A percentile compares a stretch with the other conserved stretches of the same genome.
These are phyloP conservation scores for Cryphonectria carpinicola DNA, from an alignment of 2,329 filamentous ascomycete species.

Conservation along the genomic window DNA sequence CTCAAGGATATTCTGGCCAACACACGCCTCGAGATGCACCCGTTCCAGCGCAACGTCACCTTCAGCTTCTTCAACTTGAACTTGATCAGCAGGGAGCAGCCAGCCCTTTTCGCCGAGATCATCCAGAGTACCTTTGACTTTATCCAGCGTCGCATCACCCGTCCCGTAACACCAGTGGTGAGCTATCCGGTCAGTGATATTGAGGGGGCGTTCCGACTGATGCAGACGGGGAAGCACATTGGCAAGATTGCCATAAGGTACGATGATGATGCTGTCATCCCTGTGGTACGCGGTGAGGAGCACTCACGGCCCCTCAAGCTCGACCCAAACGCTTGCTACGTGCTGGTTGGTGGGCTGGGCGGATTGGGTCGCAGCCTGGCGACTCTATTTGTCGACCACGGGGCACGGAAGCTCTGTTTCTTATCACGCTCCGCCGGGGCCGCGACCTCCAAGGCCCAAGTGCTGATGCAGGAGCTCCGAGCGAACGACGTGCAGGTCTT, in stretches of 20 bases:
- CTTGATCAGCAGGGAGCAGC: too few species aligned
- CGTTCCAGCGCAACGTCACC: constrained; percentile 27
- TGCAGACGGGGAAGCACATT: constrained; percentile 31
- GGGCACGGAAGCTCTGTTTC: constrained; percentile 16
- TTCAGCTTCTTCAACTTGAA: constrained; percentile 10
- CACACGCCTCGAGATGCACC: constrained; percentile 33
- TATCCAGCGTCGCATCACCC: too few species aligned
- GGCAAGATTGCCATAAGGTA: constrained; percentile 3
- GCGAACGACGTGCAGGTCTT: not conserved
- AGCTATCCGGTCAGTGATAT: constrained; percentile 32
- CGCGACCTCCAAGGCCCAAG: not conserved
- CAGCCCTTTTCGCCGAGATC: too few species aligned
- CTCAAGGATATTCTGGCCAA: constrained; percentile 34
- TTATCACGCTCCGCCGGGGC: constrained; percentile 16
- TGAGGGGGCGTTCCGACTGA: constrained; percentile 43
- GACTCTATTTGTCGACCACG: not conserved
- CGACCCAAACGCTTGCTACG: not conserved
- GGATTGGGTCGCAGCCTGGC: constrained; percentile 18
- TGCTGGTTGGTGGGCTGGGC: constrained; percentile 15
- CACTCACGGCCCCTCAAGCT: not conserved
- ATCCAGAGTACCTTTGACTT: too few species aligned
- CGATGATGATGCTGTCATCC: not conserved
- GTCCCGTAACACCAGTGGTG: constrained; percentile 26
- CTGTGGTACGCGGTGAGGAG: not conserved
- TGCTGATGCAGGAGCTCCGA: not conserved